Evolutionary conservation across 73 alveolate genomes (phyloP).

Genomic region (Stentor coeruleus): DNA sequence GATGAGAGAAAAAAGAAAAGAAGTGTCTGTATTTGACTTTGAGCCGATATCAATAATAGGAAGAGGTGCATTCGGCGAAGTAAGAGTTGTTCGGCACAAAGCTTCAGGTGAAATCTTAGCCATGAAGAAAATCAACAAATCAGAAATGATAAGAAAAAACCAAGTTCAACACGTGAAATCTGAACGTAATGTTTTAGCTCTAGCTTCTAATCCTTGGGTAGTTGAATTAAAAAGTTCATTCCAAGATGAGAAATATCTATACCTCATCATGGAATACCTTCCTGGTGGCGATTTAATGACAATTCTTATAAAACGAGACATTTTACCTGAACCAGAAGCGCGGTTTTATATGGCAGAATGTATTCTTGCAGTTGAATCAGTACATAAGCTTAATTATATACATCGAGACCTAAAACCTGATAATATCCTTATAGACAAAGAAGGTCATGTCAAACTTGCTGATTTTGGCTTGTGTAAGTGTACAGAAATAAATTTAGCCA

Average conservation of each 20-base stretch:
- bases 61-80: conserved; percentile 49
- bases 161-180: conserved; percentile 32
- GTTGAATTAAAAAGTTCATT: conserved; percentile 36
- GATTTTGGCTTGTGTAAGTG: conserved; percentile 47
- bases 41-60: conserved; percentile 35
- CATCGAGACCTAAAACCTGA: conserved; percentile 59
- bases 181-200: conserved; percentile 38
- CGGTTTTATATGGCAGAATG: conserved; percentile 43
- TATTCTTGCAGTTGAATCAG: conserved; percentile 28
- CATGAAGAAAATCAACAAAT: conserved; percentile 36
- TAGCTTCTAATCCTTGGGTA: conserved; percentile 30
- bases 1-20: no score
- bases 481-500: no score
- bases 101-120: conserved; percentile 45
- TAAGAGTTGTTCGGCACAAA: conserved; percentile 33
- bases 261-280: conserved; percentile 42
- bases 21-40: no score
- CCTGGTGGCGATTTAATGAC: conserved; percentile 39
- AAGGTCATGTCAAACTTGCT: conserved; percentile 47
- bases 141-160: conserved; percentile 31
- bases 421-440: conserved; percentile 33
- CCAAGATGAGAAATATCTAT: conserved; percentile 38
- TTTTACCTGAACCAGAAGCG: conserved; percentile 27
- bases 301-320: conserved; percentile 28
- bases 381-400: conserved; percentile 18